A percentile compares a stretch with the other conserved stretches of the same genome.
These are phyloP conservation scores for Aureobasidium pullulans DNA, from an alignment of 2,329 filamentous ascomycete species.

Conservation along the genomic window DNA sequence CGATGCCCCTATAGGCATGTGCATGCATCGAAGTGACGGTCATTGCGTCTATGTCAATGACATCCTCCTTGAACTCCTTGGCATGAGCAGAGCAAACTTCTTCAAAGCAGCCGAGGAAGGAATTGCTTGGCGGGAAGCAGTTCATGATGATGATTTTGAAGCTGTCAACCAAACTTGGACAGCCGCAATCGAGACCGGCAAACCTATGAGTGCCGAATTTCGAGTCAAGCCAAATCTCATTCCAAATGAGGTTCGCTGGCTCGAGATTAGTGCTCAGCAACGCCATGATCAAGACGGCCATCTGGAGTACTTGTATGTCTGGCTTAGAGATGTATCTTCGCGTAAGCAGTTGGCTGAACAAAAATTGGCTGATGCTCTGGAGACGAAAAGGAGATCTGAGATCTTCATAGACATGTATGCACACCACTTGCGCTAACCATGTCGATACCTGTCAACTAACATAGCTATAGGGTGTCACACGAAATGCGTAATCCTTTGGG, in stretches of 20 bases:
- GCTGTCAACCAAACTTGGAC: neutral
- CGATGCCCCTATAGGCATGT: constrained; percentile 33
- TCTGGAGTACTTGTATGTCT: neutral
- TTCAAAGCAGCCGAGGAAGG: constrained; percentile 14
- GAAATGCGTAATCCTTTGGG: constrained; percentile 39
- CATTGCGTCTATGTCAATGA: constrained; percentile 34
- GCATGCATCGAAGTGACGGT: constrained; percentile 19
- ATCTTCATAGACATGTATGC: constrained; percentile 27
- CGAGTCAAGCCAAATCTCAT: neutral
- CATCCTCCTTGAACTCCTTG: constrained; percentile 31
- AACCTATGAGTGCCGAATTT: neutral
- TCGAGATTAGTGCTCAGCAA: neutral
- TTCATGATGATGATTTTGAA: constrained; percentile 3
- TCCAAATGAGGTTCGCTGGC: neutral
- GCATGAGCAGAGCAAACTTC: constrained; percentile 18
- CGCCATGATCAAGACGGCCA: neutral
- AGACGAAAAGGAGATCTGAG: constrained; percentile 28
- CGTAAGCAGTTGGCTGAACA: constrained; percentile 17
- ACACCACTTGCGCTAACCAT: neutral
- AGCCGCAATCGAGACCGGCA: neutral
- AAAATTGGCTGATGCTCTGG: constrained; percentile 27
- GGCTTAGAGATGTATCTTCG: neutral
- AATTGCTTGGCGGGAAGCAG: constrained; percentile 16
- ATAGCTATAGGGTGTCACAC: constrained; percentile 24
- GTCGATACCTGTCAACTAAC: too few species aligned